Conservation (phyloP, 2,329 filamentous ascomycete genomes). For the Penicillium sp. region DNA sequence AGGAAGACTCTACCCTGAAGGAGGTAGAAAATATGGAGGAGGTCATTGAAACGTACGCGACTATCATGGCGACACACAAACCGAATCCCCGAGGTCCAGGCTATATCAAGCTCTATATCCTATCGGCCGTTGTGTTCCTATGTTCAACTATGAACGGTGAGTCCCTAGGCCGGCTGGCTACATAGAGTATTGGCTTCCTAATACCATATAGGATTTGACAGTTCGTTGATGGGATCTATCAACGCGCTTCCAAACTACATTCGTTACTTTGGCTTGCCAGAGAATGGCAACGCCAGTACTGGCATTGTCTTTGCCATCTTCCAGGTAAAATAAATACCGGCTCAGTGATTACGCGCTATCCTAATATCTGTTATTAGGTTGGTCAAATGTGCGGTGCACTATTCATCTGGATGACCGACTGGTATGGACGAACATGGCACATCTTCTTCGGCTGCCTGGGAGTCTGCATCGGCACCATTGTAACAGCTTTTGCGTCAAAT, state of each 20-base stretch:
- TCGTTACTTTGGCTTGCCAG: neutral
- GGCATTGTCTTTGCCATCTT: neutral
- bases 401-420: too few relatives aligned
- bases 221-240: neutral
- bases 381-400: too few relatives aligned
- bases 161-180: neutral
- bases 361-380: too few relatives aligned
- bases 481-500: too few relatives aligned
- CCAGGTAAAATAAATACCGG: too few relatives aligned
- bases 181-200: neutral
- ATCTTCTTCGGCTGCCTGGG: too few relatives aligned
- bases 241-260: neutral
- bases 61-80: neutral
- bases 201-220: neutral
- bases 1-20: neutral
- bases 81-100: neutral
- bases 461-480: too few relatives aligned
- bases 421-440: too few relatives aligned
- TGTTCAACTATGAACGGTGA: neutral
- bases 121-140: neutral
- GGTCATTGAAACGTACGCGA: neutral
- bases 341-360: too few relatives aligned
- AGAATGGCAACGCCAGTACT: neutral
- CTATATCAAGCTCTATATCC: neutral
- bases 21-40: neutral